Base-by-base conservation (phyloP, 2,329 filamentous ascomycete species). In the Neonectria neomacrospora region DNA sequence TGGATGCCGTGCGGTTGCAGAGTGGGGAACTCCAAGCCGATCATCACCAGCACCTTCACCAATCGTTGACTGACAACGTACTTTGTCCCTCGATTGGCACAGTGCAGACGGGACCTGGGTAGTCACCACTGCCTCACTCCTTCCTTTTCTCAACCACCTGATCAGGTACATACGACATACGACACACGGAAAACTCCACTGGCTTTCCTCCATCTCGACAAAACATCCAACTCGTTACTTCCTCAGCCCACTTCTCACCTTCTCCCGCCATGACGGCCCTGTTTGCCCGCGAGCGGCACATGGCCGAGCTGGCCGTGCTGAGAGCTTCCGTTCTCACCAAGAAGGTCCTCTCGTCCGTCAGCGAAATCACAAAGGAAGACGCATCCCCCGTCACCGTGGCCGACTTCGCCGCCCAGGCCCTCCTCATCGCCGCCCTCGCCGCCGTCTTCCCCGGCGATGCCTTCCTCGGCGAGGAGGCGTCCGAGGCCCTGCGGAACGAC, bases 401-500 rank as follows among this genome's bases (percentile, higher is more conserved):
- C 63, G 88, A 90, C 73, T 89, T 90, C 71, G 87, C 86, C 42
- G 84, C 86, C 2, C 88, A 90, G 74, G 87, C 87, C 10, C 78
- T 90, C 37, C 81, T 90, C 68, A 89, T 89, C 69, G 80, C 79
- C 59, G 82, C 85, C 28, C 77, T 90, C 48, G 85, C 83, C 70
- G 74, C 76, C 28, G 80, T 76, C 50, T 89, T 87, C 67, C 86
- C 87, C 0, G 65, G 75, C 2, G 87, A 90, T 68, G 72, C 73
- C n/a, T 88, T 89, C 66, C 79, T 90, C 42, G 88, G 87, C 59
- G 88, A 90, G 75, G 88, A 90, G 73, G 83, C 83, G 66, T 82
- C 86, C 1, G 80, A 80, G 32, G 81, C 81, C 42, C 78, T 90
- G 52, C 81, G 86, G 47, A 63, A 73, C 45, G 81, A 89, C 63